These are phyloP conservation scores for Ajuga chamaepitys DNA, from an alignment of 257 asterid species.

Conservation along the genomic window DNA sequence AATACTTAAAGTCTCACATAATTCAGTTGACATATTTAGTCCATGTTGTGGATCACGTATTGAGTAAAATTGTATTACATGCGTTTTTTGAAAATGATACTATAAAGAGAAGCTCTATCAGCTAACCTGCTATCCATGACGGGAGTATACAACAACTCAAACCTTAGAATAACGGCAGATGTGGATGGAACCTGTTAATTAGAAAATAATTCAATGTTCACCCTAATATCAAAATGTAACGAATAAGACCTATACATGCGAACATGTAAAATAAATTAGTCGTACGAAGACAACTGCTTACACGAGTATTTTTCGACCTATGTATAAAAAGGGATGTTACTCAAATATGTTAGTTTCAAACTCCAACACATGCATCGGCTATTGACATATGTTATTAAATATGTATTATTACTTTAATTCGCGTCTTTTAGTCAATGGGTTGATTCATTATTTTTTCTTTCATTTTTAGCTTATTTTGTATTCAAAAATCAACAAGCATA, in stretches of 20 bases:
- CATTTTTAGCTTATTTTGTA: background rate
- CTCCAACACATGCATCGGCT: background rate
- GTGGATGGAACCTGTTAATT: constrained; percentile 48
- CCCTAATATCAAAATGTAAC: background rate
- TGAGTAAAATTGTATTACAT: background rate
- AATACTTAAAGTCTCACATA: background rate
- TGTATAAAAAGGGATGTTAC: background rate
- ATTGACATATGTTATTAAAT: background rate
- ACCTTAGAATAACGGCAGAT: constrained; percentile 73
- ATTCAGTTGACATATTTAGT: background rate
- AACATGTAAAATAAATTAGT: background rate
- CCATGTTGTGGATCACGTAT: background rate
- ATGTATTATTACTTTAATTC: background rate
- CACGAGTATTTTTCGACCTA: constrained; percentile 1
- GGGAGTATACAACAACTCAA: constrained; percentile 72
- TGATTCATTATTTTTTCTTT: background rate
- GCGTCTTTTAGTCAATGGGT: background rate
- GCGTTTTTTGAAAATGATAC: background rate
- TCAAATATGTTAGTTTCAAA: background rate
- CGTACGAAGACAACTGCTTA: background rate
- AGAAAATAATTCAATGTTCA: constrained; percentile 15
- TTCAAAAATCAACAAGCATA: background rate
- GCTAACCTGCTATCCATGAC: constrained; percentile 56
- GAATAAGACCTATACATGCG: background rate
- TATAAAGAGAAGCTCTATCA: background rate